Evolutionary conservation across 2,329 filamentous ascomycete species (phyloP).

Genomic region (Hymenoscyphus infarciens): DNA sequence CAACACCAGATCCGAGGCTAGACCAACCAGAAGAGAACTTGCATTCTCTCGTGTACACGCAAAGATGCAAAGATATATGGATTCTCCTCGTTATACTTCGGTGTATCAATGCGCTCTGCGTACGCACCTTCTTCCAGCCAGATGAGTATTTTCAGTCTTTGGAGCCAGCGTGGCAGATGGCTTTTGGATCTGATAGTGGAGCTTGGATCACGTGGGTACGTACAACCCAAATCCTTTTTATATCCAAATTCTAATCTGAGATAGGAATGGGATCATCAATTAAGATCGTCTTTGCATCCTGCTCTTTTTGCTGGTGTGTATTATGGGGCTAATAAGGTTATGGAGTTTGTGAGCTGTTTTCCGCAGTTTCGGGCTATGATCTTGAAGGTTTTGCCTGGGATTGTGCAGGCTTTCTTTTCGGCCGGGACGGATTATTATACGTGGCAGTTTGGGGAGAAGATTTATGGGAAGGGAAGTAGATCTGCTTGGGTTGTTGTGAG

Average conservation of each 20-base stretch:
- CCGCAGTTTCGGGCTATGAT: conserved; percentile 58
- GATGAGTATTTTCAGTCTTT: conserved; percentile 97
- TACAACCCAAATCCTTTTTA: conserved; percentile 18
- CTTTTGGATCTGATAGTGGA: conserved; percentile 72
- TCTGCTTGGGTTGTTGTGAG: conserved; percentile 66
- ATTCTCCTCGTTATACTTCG: conserved; percentile 60
- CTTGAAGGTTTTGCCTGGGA: conserved; percentile 68
- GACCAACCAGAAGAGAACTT: conserved; percentile 17
- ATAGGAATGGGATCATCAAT: conserved; percentile 87
- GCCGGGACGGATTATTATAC: conserved; percentile 81
- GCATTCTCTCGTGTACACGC: conserved; percentile 29
- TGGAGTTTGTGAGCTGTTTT: conserved; percentile 51
- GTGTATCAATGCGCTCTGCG: conserved; percentile 71
- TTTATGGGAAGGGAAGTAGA: conserved; percentile 65
- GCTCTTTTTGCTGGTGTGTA: conserved; percentile 78
- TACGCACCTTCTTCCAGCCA: conserved; percentile 93
- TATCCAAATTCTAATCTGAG: conserved; percentile 11
- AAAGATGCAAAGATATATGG: conserved; percentile 31
- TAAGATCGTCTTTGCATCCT: conserved; percentile 92
- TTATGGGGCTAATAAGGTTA: conserved; percentile 54
- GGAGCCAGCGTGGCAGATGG: conserved; percentile 88
- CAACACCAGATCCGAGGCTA: not conserved
- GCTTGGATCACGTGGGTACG: conserved; percentile 96
- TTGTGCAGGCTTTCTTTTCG: conserved; percentile 73
- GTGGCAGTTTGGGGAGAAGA: conserved; percentile 71